phyloP scores from a whole-genome alignment of 305 asterid genomes.

The Fraxinus greggii region DNA sequence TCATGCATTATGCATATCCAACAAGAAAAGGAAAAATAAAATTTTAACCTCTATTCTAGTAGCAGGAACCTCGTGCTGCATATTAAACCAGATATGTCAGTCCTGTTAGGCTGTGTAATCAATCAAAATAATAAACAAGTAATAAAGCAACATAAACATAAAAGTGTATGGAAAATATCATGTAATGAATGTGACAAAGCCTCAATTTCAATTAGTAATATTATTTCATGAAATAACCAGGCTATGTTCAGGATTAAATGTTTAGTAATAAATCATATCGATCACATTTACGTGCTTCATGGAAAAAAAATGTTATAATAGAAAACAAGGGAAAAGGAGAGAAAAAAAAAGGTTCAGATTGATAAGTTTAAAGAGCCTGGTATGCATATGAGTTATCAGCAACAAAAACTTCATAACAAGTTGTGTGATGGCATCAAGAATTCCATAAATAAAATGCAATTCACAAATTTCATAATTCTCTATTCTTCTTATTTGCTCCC shows the following conservation, averaged over 20 bases:
- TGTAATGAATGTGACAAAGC: slow-evolving; percentile 2
- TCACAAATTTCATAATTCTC: slow-evolving; percentile 3
- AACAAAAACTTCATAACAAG: not conserved
- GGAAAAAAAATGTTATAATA: not conserved
- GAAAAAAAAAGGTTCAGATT: not conserved
- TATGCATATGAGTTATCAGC: not conserved
- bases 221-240: not conserved
- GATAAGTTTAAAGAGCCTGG: not conserved
- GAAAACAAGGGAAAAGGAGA: not conserved
- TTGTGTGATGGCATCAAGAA: not conserved
- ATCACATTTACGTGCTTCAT: not conserved
- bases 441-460: not conserved
- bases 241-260: not conserved
- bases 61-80: slow-evolving; percentile 57
- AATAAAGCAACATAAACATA: slow-evolving; percentile 23
- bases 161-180: slow-evolving; percentile 4
- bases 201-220: not conserved
- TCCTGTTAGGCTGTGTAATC: slow-evolving; percentile 43
- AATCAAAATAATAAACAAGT: slow-evolving; percentile 32
- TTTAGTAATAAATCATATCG: not conserved
- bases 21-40: slow-evolving; percentile 16
- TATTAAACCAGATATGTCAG: slow-evolving; percentile 40
- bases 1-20: not conserved
- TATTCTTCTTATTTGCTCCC: slow-evolving; percentile 4
- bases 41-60: slow-evolving; percentile 64